Evolutionary conservation across 805 yeast species (phyloP).

Genomic region (Barnettozyma wickerhamii): DNA sequence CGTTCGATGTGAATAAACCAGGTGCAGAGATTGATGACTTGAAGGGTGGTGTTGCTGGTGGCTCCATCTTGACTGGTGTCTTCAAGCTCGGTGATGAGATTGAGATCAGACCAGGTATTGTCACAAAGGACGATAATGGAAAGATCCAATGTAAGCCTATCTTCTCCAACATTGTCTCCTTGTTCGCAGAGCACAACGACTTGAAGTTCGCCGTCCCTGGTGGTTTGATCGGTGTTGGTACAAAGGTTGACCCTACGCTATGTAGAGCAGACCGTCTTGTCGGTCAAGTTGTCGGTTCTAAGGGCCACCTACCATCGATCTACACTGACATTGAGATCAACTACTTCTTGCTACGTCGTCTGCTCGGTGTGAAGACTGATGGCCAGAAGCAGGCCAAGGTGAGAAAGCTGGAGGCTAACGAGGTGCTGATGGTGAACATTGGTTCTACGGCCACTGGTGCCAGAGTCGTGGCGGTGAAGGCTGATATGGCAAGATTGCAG

Average conservation of each 20-base stretch:
- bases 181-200: constrained; percentile 97
- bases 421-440: constrained; percentile 97
- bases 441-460: constrained; percentile 99
- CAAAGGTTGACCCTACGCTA: constrained; percentile 96
- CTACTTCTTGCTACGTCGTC: constrained; percentile 92
- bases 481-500: constrained; percentile 98
- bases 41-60: constrained; percentile 99
- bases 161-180: constrained; percentile 86
- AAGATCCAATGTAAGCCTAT: constrained; percentile 95
- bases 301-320: constrained; percentile 91
- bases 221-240: constrained; percentile 99
- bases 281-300: constrained; percentile 98
- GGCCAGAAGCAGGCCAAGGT: constrained; percentile 97
- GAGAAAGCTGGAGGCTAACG: constrained; percentile 88
- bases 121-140: constrained; percentile 84
- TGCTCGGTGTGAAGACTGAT: constrained; percentile 97
- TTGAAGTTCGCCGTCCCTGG: constrained; percentile 99
- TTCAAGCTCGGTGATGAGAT: constrained; percentile 96
- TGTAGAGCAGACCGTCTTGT: constrained; percentile 99
- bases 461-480: constrained; percentile 94
- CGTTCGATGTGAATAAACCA: constrained; percentile 98
- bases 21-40: constrained; percentile 96
- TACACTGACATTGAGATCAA: constrained; percentile 97
- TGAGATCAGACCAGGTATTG: constrained; percentile 99
- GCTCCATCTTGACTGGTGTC: constrained; percentile 95